phyloP scores from a whole-genome alignment of 305 asterid species.

The Solanum hybrid region DNA sequence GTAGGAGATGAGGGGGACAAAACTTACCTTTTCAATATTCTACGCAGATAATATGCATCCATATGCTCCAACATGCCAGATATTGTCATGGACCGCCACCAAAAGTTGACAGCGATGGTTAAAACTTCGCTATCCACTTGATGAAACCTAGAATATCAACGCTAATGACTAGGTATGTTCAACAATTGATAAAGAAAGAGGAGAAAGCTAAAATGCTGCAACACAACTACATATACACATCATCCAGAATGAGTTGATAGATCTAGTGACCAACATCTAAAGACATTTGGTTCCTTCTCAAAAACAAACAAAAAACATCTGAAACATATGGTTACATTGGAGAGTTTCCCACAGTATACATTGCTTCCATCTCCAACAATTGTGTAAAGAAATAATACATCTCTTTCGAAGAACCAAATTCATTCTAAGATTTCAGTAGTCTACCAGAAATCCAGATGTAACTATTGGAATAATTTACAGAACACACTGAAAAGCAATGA shows the following conservation, averaged over 20 bases:
- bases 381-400: background rate
- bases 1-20: background rate
- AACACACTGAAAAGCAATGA: background rate
- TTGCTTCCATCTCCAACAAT: background rate
- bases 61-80: slow-evolving; percentile 73
- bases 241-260: background rate
- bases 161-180: background rate
- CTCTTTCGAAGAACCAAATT: background rate
- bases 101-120: slow-evolving; percentile 84
- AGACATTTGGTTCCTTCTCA: background rate
- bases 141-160: slow-evolving; percentile 58
- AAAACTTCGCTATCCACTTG: slow-evolving; percentile 90
- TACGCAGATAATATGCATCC: slow-evolving; percentile 93
- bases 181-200: background rate
- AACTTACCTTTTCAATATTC: slow-evolving; percentile 67
- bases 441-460: background rate
- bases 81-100: slow-evolving; percentile 86
- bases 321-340: background rate
- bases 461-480: background rate
- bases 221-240: background rate
- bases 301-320: background rate
- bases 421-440: background rate
- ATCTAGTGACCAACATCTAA: background rate
- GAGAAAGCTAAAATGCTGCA: background rate
- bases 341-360: background rate